Percentiles rank a stretch among this genome's conserved stretches.
Conservation (phyloP, 495 filamentous ascomycete species). For the Glarea lozoyensis region DNA sequence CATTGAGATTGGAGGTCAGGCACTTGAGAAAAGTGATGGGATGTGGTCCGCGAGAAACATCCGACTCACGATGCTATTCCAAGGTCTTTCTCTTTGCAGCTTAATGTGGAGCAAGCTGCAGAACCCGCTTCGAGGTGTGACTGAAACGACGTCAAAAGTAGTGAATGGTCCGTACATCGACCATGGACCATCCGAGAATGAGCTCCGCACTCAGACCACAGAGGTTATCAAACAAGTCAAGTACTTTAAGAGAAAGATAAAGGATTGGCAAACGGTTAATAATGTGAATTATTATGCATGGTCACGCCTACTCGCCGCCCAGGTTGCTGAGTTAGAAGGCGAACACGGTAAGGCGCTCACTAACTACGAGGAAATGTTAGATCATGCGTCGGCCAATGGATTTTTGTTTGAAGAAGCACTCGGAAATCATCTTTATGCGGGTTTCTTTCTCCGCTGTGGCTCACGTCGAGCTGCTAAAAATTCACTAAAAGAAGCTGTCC, state of each 20-base stretch:
- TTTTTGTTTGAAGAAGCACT: constrained; percentile 76
- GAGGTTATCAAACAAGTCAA: constrained; percentile 48
- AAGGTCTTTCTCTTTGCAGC: constrained; percentile 59
- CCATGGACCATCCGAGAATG: constrained; percentile 20
- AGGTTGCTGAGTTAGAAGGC: constrained; percentile 55
- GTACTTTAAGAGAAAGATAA: constrained; percentile 47
- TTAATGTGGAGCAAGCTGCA: constrained; percentile 50
- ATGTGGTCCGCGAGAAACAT: constrained; percentile 68
- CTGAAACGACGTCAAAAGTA: constrained; percentile 4
- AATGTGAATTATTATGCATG: constrained; percentile 75
- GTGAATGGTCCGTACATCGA: constrained; percentile 25
- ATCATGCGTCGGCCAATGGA: constrained; percentile 70
- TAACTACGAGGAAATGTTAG: constrained; percentile 66
- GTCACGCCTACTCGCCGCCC: constrained; percentile 65
- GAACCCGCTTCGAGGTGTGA: constrained; percentile 26
- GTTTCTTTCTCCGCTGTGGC: constrained; percentile 61
- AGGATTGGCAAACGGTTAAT: constrained; percentile 56
- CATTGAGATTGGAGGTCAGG: constrained; percentile 54
- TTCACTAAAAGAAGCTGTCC: constrained; percentile 61
- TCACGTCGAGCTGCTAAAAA: constrained; percentile 66
- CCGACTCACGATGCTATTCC: constrained; percentile 55
- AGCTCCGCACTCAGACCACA: constrained; percentile 44
- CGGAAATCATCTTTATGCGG: constrained; percentile 66
- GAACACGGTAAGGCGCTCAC: constrained; percentile 53
- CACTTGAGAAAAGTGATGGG: constrained; percentile 45